Base-by-base conservation (phyloP, 768 basidiomycete genomes). In the Kwoniella botswanensis region DNA sequence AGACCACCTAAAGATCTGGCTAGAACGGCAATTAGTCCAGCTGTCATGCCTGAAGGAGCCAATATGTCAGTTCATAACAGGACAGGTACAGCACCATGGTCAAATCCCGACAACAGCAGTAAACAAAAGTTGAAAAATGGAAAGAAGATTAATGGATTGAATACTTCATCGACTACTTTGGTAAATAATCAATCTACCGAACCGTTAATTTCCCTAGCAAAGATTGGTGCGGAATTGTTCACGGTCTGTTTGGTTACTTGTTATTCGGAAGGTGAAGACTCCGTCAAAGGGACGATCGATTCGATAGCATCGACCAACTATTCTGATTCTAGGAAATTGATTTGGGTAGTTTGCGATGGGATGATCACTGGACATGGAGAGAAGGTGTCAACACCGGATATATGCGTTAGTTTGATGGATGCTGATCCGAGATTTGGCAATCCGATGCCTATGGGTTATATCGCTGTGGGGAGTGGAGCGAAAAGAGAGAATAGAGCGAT, bases 321-420 rank as follows among this genome's bases (percentile, higher is more conserved):
- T 83, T 93, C 93, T 4, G 97, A 98, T 84, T 86, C 89, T 53
- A 87, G 97, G 69, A 99, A 99, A 82, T 86, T 99, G 22, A 83
- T 99, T 59, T 95, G 98, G 82, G 86, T 99, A 67, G 91, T 99
- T 12, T 94, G 94, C 58, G 97, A 99, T 82, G 97, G 97, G 1
- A 97, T 99, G 93, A 94, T 99, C 74, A 98, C 96, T 0, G 97
- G 97, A 43, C 91, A 91, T 4, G 97, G 97, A 44, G 97, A 98
- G 86, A 96, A 94, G 85, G 87, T 86, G 77, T 94, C 93, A 72
- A 99, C 97, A 7, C 97, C 97, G 7, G 97, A 99, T 82, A 94
- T 94, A 57, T 98, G 96, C 79, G 95, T 98, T 53, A 87, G 90
- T 52, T 82, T 99, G 66, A 83, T 99, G 60, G 94, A 98, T 76